phyloP scores from a whole-genome alignment of 1,284 basidiomycete species.

The Rhodotorula sp. region DNA sequence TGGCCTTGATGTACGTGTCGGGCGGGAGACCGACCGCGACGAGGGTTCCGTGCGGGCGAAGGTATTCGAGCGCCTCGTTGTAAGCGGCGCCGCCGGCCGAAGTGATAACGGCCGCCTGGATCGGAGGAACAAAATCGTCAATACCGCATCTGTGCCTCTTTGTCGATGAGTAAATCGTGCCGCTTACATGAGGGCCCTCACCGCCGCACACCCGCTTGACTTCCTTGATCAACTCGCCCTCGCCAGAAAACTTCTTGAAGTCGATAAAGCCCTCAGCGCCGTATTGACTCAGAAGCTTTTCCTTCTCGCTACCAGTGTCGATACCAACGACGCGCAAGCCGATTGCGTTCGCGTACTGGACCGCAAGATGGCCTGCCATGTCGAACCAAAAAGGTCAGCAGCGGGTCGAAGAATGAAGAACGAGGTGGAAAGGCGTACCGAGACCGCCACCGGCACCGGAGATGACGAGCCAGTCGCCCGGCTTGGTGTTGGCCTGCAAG shows the following conservation, averaged over 20 bases:
- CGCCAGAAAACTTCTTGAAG: slow-evolving; percentile 24
- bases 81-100: slow-evolving; percentile 56
- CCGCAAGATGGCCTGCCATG: slow-evolving; percentile 17
- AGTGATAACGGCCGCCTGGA: slow-evolving; percentile 72
- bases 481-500: slow-evolving; percentile 20
- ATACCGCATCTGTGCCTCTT: not conserved
- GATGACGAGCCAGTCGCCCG: slow-evolving; percentile 36
- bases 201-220: slow-evolving; percentile 39
- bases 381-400: not conserved
- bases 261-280: slow-evolving; percentile 42
- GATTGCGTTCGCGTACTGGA: slow-evolving; percentile 37
- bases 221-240: slow-evolving; percentile 23
- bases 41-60: slow-evolving; percentile 41
- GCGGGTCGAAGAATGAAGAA: not conserved
- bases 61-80: slow-evolving; percentile 39
- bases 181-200: slow-evolving; percentile 29
- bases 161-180: not conserved
- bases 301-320: slow-evolving; percentile 43
- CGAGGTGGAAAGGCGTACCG: slow-evolving; percentile 1
- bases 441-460: slow-evolving; percentile 40
- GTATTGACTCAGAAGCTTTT: slow-evolving; percentile 30
- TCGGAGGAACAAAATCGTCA: no score
- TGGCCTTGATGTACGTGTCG: slow-evolving; percentile 56
- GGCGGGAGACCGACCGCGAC: slow-evolving; percentile 42
- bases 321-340: slow-evolving; percentile 41